Evolutionary conservation across 768 basidiomycete genomes (phyloP), one percentile per base, ranked within the genome.

Genomic region (Rhodotorula diobovata): DNA sequence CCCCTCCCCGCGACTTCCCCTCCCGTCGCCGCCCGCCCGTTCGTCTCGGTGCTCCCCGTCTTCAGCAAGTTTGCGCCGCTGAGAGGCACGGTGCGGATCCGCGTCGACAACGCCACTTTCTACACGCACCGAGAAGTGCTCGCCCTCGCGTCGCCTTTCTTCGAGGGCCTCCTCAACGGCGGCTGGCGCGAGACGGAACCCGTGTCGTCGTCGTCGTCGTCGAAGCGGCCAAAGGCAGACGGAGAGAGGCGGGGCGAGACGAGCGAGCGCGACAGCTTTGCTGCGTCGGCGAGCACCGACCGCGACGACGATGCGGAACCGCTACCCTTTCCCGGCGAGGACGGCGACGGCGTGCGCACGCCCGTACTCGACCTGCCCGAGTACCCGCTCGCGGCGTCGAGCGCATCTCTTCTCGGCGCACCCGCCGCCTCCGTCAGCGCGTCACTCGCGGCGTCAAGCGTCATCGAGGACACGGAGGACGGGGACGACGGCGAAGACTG

Each of bases 151-250:
- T 39, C 32, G 12, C 59, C 66, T 0, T 74, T 74, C 70, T 74
- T 74, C 30, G 51, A 48, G 34, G 50, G 37, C 25, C 39, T 72
- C 20, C 43, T 74, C 12, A n/a, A 9, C 0, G 73, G 73, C 14
- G 70, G 61, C 8, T 74, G 73, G 73, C 60, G n/a, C 25, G 73
- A 74, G 41, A 71, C 66, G 23, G 61, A 58, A 16, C 30, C 53
- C 28, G 43, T 7, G 4, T 1, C 23, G n/a, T n/a, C n/a, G n/a
- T n/a, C n/a, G n/a, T n/a, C n/a, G n/a, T n/a, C n/a, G 35, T n/a
- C 32, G 45, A 37, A 23, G 61, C 46, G 53, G 35, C 12, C 15
- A 21, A 15, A 46, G 45, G 4, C 45, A 21, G 45, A 46, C 18
- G 4, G 18, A 16, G 18, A 12, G 45, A 21, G 18, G 15, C 45